Evolutionary conservation across 1,284 basidiomycete species (phyloP).

Genomic region (Fomitopsis pinicola): DNA sequence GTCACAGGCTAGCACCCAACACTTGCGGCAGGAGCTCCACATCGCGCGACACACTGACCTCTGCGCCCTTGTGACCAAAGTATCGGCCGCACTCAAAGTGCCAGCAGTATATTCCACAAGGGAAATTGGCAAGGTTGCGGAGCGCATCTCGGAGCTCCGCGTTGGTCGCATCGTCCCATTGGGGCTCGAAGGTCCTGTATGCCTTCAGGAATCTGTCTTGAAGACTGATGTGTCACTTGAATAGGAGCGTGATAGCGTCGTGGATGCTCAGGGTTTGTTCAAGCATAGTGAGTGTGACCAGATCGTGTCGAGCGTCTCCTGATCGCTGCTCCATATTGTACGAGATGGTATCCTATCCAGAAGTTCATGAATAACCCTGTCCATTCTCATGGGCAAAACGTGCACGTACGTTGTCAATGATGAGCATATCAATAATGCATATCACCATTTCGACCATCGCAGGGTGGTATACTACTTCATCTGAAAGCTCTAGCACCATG

Average conservation of each 20-base stretch:
- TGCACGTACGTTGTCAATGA: slow-evolving; percentile 26
- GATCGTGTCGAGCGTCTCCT: slow-evolving; percentile 31
- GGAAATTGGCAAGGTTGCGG: background rate
- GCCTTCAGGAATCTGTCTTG: slow-evolving; percentile 10
- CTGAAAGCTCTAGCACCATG: slow-evolving; percentile 28
- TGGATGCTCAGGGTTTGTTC: slow-evolving; percentile 18
- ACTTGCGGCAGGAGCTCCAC: background rate
- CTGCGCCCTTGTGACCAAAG: background rate
- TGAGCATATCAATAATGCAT: slow-evolving; percentile 16
- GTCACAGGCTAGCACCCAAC: background rate
- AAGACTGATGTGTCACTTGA: slow-evolving; percentile 10
- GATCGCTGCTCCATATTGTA: slow-evolving; percentile 34
- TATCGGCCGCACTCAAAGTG: background rate
- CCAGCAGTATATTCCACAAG: background rate
- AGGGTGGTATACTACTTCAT: slow-evolving; percentile 29
- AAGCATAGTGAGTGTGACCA: slow-evolving; percentile 29
- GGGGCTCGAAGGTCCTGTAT: background rate
- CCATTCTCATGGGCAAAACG: no score
- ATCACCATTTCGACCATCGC: slow-evolving; percentile 23
- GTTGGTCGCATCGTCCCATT: background rate
- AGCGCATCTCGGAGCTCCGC: background rate
- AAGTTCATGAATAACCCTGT: no score
- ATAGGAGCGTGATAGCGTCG: slow-evolving; percentile 16
- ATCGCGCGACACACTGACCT: background rate
- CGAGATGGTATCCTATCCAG: slow-evolving; percentile 30